Percentiles rank a stretch among this genome's conserved stretches.
Evolutionary conservation across 768 basidiomycete species (phyloP).

Genomic region (Trametopsis cervina): DNA sequence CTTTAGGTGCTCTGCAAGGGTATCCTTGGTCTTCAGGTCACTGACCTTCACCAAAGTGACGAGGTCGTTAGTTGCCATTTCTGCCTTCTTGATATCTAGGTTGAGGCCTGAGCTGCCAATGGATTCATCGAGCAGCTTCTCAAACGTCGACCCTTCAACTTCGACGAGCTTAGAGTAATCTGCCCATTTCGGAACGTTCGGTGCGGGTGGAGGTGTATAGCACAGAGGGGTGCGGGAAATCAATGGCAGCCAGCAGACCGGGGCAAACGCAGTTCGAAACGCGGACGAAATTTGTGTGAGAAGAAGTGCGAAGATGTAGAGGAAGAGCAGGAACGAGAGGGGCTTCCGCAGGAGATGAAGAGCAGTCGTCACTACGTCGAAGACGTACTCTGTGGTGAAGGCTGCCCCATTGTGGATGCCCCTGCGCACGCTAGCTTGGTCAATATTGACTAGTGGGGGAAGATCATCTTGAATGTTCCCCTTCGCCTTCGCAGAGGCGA

Average conservation of each 20-base stretch:
- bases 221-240: slow-evolving; percentile 46
- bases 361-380: slow-evolving; percentile 42
- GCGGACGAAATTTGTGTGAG: slow-evolving; percentile 33
- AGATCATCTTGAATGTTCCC: slow-evolving; percentile 2
- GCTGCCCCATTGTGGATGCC: slow-evolving; percentile 12
- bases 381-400: slow-evolving; percentile 31
- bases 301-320: slow-evolving; percentile 44
- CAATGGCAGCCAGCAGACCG: slow-evolving; percentile 57
- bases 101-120: slow-evolving; percentile 54
- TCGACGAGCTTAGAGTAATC: slow-evolving; percentile 58
- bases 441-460: slow-evolving; percentile 12
- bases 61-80: slow-evolving; percentile 71
- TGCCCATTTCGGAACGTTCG: slow-evolving; percentile 34
- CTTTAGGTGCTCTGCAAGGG: slow-evolving; percentile 41
- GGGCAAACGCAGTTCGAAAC: slow-evolving; percentile 42
- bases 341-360: slow-evolving; percentile 48
- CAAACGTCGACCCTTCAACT: slow-evolving; percentile 55
- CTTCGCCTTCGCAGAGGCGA: slow-evolving; percentile 1
- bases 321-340: slow-evolving; percentile 43
- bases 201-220: slow-evolving; percentile 12
- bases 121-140: slow-evolving; percentile 53
- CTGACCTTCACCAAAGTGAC: slow-evolving; percentile 56
- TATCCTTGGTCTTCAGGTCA: slow-evolving; percentile 52
- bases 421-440: slow-evolving; percentile 16
- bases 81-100: slow-evolving; percentile 65